Base-by-base conservation (phyloP, 2,329 filamentous ascomycete genomes). In the Fusarium sp. region DNA sequence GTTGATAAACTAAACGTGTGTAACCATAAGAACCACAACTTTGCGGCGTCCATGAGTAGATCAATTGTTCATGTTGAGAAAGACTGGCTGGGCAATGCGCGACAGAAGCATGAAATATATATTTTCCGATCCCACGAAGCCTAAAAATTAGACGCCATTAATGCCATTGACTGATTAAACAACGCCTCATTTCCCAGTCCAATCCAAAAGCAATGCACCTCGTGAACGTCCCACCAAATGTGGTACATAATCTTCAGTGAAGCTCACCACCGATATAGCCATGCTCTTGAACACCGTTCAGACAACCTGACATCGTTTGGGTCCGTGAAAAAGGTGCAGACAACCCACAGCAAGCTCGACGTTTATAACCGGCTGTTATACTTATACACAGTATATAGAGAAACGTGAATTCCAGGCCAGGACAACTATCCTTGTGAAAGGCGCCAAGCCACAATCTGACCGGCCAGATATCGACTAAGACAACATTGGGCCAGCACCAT, bases 391-490 rank as follows among this genome's bases (percentile, higher is more conserved):
- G 53, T 60, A 52, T 43, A 53, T 38, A 46, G 28, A 43, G 47
- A 60, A 50, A 40, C 25, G 19, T 21, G 38, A 42, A 44, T 57
- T 53, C 62, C 60, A 64, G 44, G 56, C 52, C 23, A 74, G 75
- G 75, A 75, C 66, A 76, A 77, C 75, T 77, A 77, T 76, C 75
- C 75, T 64, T 68, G 65, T 56, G 50, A 67, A n/a, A 53, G 62
- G 43, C 52, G 40, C 19, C 33, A 23, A 40, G 30, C 37, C 33
- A 38, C 63, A 44, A 35, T 63, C 35, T 58, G 35, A 44, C 33
- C 23, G 44, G 38, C 44, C 40, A 59, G n/a, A 58, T 25, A 40
- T 18, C 50, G 47, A 33, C 49, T 35, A 38, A 53, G 35, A 43
- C 52, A 35, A 58, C 18, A 37, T 9, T 32, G 21, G 30, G 25